phyloP scores from a whole-genome alignment of 2,329 filamentous ascomycete species.

The Fusarium bactridioides region DNA sequence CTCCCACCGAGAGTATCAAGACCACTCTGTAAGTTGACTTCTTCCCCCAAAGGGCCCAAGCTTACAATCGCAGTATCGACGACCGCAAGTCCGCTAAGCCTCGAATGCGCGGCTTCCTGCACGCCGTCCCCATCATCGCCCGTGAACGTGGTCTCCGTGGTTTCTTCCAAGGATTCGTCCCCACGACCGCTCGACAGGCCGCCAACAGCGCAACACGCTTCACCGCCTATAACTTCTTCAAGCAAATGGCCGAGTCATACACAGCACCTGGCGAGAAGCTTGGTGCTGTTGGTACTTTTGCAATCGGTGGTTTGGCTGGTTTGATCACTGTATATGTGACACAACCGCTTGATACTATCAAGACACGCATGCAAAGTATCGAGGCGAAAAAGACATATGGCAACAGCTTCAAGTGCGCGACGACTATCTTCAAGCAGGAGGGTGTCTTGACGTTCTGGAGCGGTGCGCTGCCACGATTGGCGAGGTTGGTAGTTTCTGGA shows the following conservation, averaged over 20 bases:
- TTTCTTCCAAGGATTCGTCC: slow-evolving; percentile 97
- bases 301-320: slow-evolving; percentile 86
- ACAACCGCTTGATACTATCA: slow-evolving; percentile 86
- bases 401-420: slow-evolving; percentile 85
- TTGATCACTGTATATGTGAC: slow-evolving; percentile 87
- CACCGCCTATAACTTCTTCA: slow-evolving; percentile 87
- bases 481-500: slow-evolving; percentile 85
- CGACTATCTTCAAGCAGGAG: slow-evolving; percentile 86
- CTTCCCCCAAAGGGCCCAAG: neutral
- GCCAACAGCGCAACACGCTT: slow-evolving; percentile 95
- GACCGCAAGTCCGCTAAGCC: slow-evolving; percentile 88
- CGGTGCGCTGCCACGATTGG: slow-evolving; percentile 86
- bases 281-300: slow-evolving; percentile 86
- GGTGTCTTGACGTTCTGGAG: slow-evolving; percentile 93
- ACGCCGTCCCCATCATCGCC: slow-evolving; percentile 86
- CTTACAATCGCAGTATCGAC: slow-evolving; percentile 72
- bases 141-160: slow-evolving; percentile 87
- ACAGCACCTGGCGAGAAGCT: slow-evolving; percentile 95
- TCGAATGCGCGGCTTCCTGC: slow-evolving; percentile 88
- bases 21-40: slow-evolving; percentile 76
- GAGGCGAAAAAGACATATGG: slow-evolving; percentile 83
- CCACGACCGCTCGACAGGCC: slow-evolving; percentile 92
- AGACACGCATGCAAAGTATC: slow-evolving; percentile 97
- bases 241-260: slow-evolving; percentile 91
- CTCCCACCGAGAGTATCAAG: slow-evolving; percentile 97